These are phyloP conservation scores for Magnolia kwangsiensis DNA, from an alignment of 164 flowering plant genomes.

Conservation along the genomic window DNA sequence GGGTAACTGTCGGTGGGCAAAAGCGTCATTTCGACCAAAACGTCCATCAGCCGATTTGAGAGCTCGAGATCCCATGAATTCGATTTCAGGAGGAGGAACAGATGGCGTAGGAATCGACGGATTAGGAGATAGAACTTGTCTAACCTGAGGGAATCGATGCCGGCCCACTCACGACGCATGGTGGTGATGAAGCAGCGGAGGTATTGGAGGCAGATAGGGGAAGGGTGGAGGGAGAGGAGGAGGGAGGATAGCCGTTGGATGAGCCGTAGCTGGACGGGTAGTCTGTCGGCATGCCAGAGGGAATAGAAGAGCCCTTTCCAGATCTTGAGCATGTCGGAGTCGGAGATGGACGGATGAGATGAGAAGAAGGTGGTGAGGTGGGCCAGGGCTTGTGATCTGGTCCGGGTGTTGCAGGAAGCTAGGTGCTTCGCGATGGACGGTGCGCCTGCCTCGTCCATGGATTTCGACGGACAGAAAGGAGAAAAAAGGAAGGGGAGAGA, in stretches of 20 bases:
- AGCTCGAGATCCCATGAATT: constrained; percentile 58
- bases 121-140: constrained; percentile 83
- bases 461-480: not conserved
- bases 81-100: constrained; percentile 44
- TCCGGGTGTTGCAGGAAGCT: constrained; percentile 56
- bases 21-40: constrained; percentile 45
- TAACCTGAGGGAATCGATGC: constrained; percentile 71
- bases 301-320: constrained; percentile 95
- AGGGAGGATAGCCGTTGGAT: constrained; percentile 48
- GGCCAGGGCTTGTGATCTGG: constrained; percentile 46
- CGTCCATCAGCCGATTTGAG: constrained; percentile 22
- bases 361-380: constrained; percentile 58
- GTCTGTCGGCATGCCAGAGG: constrained; percentile 38
- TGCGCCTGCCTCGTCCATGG: not conserved
- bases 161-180: constrained; percentile 89
- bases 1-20: constrained; percentile 40
- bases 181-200: constrained; percentile 61
- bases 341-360: constrained; percentile 36
- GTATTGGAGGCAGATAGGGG: constrained; percentile 43
- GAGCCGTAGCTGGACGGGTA: constrained; percentile 46
- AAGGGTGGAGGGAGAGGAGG: constrained; percentile 27
- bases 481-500: not conserved
- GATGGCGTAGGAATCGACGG: constrained; percentile 46
- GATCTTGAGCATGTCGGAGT: constrained; percentile 59
- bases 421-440: constrained; percentile 45